These are phyloP conservation scores for Globisporangium orthogonon DNA, from an alignment of 352 stramenopile species.

Conservation along the genomic window DNA sequence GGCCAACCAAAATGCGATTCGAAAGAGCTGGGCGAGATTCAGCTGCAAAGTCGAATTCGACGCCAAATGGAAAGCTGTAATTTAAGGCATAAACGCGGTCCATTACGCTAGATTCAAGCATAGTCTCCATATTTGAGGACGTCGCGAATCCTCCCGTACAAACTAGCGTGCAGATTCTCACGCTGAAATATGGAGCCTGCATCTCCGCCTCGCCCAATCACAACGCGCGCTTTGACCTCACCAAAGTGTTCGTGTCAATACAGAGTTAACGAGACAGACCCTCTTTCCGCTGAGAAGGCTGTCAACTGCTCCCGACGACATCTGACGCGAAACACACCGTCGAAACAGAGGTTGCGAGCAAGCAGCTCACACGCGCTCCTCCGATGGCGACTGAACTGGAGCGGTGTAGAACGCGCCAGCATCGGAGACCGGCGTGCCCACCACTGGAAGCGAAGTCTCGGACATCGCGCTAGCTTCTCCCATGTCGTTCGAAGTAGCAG, in stretches of 20 bases:
- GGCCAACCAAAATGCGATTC: background rate
- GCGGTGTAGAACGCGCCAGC: slow-evolving; percentile 1
- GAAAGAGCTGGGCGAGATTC: background rate
- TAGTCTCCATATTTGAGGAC: background rate
- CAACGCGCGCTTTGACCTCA: too few relatives aligned
- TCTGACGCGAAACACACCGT: background rate
- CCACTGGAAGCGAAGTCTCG: background rate
- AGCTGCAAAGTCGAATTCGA: background rate
- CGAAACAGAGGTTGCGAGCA: background rate
- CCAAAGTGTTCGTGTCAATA: too few relatives aligned
- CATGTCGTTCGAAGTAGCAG: background rate
- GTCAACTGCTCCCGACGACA: background rate
- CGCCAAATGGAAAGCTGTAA: background rate
- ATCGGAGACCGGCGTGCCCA: background rate
- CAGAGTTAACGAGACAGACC: too few relatives aligned
- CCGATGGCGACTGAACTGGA: background rate
- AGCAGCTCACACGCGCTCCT: background rate
- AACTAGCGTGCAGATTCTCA: background rate
- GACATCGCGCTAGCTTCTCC: background rate
- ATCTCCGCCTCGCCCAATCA: too few relatives aligned
- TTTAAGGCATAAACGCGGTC: background rate
- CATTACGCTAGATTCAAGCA: background rate
- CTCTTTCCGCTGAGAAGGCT: background rate
- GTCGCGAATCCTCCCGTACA: background rate
- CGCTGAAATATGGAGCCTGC: too few relatives aligned